Percentiles rank a stretch among this genome's conserved stretches.
These are phyloP conservation scores for Apiotrichum laibachii DNA, from an alignment of 1,284 basidiomycete genomes.

Conservation along the genomic window DNA sequence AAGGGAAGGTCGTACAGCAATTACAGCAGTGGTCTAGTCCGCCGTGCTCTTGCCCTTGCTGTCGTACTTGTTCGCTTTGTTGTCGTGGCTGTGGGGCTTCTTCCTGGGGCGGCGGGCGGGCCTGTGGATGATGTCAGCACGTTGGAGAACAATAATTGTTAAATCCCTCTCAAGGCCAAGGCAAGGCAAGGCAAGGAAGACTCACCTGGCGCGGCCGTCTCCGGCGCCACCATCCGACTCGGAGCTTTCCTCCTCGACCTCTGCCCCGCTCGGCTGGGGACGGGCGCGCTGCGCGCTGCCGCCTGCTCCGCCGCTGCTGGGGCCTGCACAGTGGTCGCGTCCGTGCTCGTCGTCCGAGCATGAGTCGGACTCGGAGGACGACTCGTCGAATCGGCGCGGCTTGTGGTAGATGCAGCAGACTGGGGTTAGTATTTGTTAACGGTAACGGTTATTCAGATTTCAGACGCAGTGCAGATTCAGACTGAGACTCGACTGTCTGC, in stretches of 20 bases:
- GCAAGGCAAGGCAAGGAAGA: neutral
- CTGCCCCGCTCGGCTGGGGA: neutral
- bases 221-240: constrained; percentile 22
- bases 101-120: constrained; percentile 10
- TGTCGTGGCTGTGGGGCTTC: constrained; percentile 8
- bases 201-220: constrained; percentile 19
- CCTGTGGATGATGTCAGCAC: neutral
- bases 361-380: constrained; percentile 50
- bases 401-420: constrained; percentile 57
- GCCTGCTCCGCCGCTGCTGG: too few species aligned
- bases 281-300: neutral
- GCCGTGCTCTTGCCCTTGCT: constrained; percentile 10
- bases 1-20: too few species aligned
- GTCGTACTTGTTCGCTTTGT: constrained; percentile 25
- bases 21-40: neutral
- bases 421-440: constrained; percentile 20
- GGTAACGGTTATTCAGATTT: too few species aligned
- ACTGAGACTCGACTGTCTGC: too few species aligned
- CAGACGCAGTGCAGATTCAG: neutral
- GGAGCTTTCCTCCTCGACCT: constrained; percentile 17
- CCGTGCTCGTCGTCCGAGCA: constrained; percentile 30
- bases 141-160: too few species aligned
- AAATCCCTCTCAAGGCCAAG: neutral
- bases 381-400: constrained; percentile 52
- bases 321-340: too few species aligned